These are phyloP conservation scores for Helichrysum umbraculigerum DNA, from an alignment of 129 eudicot species.

Conservation along the genomic window DNA sequence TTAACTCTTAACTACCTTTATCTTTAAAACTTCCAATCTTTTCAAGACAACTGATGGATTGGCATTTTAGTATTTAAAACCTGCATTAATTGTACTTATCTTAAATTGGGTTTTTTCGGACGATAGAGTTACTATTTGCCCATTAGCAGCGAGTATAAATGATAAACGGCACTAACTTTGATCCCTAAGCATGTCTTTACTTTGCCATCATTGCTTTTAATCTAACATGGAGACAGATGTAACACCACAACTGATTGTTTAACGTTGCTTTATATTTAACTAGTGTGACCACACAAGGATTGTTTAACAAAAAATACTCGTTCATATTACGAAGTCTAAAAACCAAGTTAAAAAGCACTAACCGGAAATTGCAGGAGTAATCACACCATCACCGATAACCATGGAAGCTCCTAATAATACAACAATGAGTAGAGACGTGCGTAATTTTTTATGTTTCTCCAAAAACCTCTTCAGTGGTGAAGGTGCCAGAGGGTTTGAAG, in stretches of 20 bases:
- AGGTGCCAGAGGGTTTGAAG: constrained; percentile 41
- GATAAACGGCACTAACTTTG: background rate
- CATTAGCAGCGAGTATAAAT: background rate
- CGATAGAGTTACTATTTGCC: background rate
- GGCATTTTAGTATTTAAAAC: background rate
- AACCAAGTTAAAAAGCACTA: constrained; percentile 15
- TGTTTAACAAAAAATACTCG: background rate
- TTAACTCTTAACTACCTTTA: background rate
- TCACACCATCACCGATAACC: constrained; percentile 92
- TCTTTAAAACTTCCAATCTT: background rate
- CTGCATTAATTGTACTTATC: background rate
- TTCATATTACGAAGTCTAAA: background rate
- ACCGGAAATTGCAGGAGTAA: constrained; percentile 95
- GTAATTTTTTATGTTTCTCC: constrained; percentile 65
- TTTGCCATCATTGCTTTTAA: background rate
- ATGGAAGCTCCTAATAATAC: constrained; percentile 85
- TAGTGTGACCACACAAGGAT: background rate
- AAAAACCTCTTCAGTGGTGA: constrained; percentile 59
- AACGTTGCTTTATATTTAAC: background rate
- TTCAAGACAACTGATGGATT: background rate
- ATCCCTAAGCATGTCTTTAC: background rate
- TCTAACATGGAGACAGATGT: background rate
- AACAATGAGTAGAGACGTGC: constrained; percentile 62
- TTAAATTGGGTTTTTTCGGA: background rate
- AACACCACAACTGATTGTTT: too few relatives aligned